Base-by-base conservation (phyloP, 2,329 filamentous ascomycete species). In the Helicocarpus griseus region DNA sequence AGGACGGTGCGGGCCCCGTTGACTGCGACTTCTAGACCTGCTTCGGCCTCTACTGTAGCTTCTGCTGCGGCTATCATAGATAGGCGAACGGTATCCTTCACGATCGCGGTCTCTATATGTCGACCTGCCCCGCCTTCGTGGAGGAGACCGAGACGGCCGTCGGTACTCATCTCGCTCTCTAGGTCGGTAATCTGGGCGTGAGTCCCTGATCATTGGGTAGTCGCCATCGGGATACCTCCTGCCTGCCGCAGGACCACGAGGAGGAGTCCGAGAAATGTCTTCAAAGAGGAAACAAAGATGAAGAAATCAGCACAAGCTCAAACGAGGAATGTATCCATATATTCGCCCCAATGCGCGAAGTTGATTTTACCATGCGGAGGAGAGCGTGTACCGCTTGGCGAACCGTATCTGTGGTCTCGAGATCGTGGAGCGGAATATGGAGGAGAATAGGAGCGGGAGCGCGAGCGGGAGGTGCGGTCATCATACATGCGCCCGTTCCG, bases 401-500 rank as follows among this genome's bases (percentile, higher is more conserved):
- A 62, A 51, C 59, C 59, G 54, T 65, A 58, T 62, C 56, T 60
- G 33, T 58, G 65, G 54, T 67, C 63, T 52, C 52, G 44, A 43
- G 51, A 50, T 52, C 52, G 46, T 21, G 56, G 49, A 41, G 41
- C 48, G 40, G 22, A n/a, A 40, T 51, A 43, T 40, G 46, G 46
- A 35, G 50, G 51, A 43, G 57, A 56, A 47, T 56, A 53, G 39
- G 69, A 69, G 51, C 65, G 67, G 52, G 71, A 73, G 59, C 63
- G 63, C 33, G 69, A 68, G 51, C 58, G 63, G 35, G 68, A 65
- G 3, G 55, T 47, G 50, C 62, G 65, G 54, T 75, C 73, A 57
- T 75, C 72, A 57, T 75, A 75, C 66, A 74, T 73, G 48, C 65
- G 63, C 46, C 68, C 70, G 48, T 73, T 69, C 49, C 65, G 62